Evolutionary conservation across 257 asterid species (phyloP), one percentile per base, ranked within the genome.

Genomic region (Nicotiana noctiflora): DNA sequence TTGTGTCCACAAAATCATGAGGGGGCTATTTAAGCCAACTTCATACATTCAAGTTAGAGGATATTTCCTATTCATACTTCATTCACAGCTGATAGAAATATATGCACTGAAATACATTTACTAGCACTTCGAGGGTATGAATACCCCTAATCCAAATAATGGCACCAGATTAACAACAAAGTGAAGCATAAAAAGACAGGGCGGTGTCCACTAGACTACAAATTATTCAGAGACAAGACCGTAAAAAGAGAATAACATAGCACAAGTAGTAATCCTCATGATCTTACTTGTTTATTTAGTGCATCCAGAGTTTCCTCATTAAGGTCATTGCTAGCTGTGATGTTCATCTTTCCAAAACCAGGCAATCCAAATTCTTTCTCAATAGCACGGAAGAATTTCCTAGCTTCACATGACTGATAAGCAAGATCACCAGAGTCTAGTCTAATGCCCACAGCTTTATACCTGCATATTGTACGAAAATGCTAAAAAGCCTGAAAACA

Each of bases 341-440:
- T 93, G 82, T 85, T 76, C 65, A 65, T 95, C 90, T 86, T 92
- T 81, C 97, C 97, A 83, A 95, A 95, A 77, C 78, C 89, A 34
- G 82, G 79, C 82, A 91, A 89, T 64, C 86, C 88, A 83, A 93
- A 93, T 85, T 92, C 98, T 84, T 90, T 90, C 84, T 93, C 99
- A 82, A 92, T 84, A 66, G 86, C 86, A 76, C 72, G 79, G 80
- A 95, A 95, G 86, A 95, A 91, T 19, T 89, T 90, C 32, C 99
- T 89, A 44, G 94, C 81, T 83, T 92, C 96, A 77, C 92, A 90
- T 13, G 99, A 95, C 67, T 86, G 90, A 87, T 95, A 95, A 77
- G 99, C 98, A 83, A 95, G 97, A 90, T 95, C 99, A 79, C 99
- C 99, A 40, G 99, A 95, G 89, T 95, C 99, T 86, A 95, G 86